Conservation (phyloP, 495 filamentous ascomycete genomes). For the Penicillium roqueforti region DNA sequence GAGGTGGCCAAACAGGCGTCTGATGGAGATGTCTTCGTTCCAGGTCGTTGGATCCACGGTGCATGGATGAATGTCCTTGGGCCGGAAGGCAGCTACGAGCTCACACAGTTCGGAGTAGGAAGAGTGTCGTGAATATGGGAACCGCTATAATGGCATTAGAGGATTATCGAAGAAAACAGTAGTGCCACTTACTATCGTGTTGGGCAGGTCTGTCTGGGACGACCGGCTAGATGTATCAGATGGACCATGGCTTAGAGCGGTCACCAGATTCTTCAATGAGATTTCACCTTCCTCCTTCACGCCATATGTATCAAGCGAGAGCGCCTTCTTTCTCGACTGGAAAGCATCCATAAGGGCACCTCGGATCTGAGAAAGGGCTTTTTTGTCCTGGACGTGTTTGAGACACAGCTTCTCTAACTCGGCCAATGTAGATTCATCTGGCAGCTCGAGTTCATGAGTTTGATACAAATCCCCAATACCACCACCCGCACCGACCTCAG, state of each 20-base stretch:
- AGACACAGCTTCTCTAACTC: constrained; percentile 46
- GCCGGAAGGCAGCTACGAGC: constrained; percentile 63
- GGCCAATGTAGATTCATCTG: constrained; percentile 40
- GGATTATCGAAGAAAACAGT: background rate
- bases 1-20: constrained; percentile 63
- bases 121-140: constrained; percentile 89
- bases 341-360: constrained; percentile 32
- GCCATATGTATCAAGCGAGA: constrained; percentile 42
- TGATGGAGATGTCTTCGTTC: constrained; percentile 59
- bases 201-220: constrained; percentile 10
- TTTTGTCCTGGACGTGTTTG: constrained; percentile 35
- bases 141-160: constrained; percentile 37
- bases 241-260: constrained; percentile 29
- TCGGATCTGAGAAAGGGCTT: constrained; percentile 30
- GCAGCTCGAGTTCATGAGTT: constrained; percentile 58
- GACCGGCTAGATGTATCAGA: background rate
- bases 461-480: constrained; percentile 72
- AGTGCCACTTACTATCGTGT: constrained; percentile 21
- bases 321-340: constrained; percentile 29
- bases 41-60: constrained; percentile 64
- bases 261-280: constrained; percentile 41
- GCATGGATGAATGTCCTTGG: constrained; percentile 78
- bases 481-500: constrained; percentile 73
- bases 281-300: constrained; percentile 41
- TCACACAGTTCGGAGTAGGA: constrained; percentile 76